Conservation (phyloP, 2,329 filamentous ascomycete species). For the Verticillium nubilum region DNA sequence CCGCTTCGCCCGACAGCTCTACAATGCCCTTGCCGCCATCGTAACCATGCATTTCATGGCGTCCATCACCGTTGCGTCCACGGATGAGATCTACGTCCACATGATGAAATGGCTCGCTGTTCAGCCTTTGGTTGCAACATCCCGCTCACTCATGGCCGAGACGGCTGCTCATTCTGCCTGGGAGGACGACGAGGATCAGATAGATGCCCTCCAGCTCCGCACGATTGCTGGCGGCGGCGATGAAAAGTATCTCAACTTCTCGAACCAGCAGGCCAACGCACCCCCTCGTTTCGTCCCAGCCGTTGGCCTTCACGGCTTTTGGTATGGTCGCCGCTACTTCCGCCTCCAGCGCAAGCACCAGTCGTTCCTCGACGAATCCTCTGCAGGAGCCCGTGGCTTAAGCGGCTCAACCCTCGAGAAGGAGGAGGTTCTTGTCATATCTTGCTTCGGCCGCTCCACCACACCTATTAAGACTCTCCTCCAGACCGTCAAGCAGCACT, state of each 20-base stretch:
- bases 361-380: slow-evolving; percentile 29
- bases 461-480: slow-evolving; percentile 52
- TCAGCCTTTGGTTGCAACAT: slow-evolving; percentile 45
- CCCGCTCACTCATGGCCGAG: slow-evolving; percentile 49
- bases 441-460: slow-evolving; percentile 45
- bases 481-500: slow-evolving; percentile 45
- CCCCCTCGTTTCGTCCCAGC: slow-evolving; percentile 49
- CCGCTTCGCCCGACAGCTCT: slow-evolving; percentile 27
- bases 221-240: slow-evolving; percentile 28
- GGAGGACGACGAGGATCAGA: slow-evolving; percentile 48
- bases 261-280: slow-evolving; percentile 48
- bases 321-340: slow-evolving; percentile 48
- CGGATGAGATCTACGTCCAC: slow-evolving; percentile 53
- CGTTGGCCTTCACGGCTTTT: slow-evolving; percentile 47
- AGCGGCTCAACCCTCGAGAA: slow-evolving; percentile 28
- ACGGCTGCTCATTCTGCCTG: slow-evolving; percentile 49
- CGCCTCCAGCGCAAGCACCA: slow-evolving; percentile 40
- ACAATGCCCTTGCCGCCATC: slow-evolving; percentile 26
- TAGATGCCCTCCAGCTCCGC: slow-evolving; percentile 28
- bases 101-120: slow-evolving; percentile 53
- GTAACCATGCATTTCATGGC: slow-evolving; percentile 43
- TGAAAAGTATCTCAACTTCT: slow-evolving; percentile 50
- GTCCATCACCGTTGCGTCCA: slow-evolving; percentile 45
- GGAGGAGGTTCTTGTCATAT: slow-evolving; percentile 46
- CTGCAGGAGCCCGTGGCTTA: slow-evolving; percentile 17